Conservation (phyloP, 164 flowering plant genomes). For the Sedum album region DNA sequence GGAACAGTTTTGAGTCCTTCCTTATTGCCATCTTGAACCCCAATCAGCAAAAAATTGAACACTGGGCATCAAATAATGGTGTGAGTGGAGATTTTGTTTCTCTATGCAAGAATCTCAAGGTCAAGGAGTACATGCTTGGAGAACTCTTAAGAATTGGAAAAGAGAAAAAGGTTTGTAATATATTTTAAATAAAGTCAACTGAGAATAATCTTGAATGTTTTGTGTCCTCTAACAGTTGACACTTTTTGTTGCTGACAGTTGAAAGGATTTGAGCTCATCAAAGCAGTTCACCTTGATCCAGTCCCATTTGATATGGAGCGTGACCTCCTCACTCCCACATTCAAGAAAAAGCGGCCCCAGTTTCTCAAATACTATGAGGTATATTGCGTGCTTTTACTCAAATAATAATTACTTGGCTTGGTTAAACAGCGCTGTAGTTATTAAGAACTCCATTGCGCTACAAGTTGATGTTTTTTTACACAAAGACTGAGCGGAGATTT, state of each 20-base stretch:
- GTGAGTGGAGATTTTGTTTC: no score
- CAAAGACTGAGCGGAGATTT: no score
- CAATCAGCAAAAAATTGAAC: slow-evolving; percentile 55
- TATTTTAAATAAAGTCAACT: neutral
- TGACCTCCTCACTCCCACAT: no score
- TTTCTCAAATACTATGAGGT: slow-evolving; percentile 82
- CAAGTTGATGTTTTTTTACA: no score
- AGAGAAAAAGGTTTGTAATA: slow-evolving; percentile 63
- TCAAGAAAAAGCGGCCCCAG: slow-evolving; percentile 99
- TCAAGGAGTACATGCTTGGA: no score
- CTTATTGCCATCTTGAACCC: slow-evolving; percentile 87
- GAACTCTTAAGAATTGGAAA: slow-evolving; percentile 72
- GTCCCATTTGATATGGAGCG: slow-evolving; percentile 85
- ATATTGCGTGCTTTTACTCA: neutral
- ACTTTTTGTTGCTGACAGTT: slow-evolving; percentile 68
- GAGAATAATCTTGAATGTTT: neutral
- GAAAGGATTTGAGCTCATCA: slow-evolving; percentile 91
- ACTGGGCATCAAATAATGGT: no score
- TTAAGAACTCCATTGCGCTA: no score
- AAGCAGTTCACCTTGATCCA: slow-evolving; percentile 86
- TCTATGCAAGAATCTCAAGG: no score
- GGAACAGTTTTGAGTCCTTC: no score
- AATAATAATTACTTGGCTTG: no score
- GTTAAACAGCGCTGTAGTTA: no score
- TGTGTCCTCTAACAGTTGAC: slow-evolving; percentile 7